Percentiles rank a stretch among this genome's conserved stretches.
Evolutionary conservation across 192 early-diverging fungal species (phyloP).

Genomic region (Linnemannia exigua): DNA sequence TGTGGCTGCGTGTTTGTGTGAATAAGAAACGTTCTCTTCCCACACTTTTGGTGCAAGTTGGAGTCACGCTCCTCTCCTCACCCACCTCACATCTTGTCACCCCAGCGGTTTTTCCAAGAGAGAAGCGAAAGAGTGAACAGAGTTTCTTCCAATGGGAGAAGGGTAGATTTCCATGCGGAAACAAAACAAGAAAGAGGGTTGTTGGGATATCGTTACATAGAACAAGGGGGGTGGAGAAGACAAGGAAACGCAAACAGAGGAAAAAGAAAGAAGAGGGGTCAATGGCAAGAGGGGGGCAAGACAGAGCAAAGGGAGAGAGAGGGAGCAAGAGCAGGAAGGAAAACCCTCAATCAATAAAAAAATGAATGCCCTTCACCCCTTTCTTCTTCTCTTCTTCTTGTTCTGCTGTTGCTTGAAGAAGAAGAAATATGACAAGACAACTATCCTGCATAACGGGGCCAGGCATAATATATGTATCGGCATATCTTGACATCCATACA

Average conservation of each 20-base stretch:
- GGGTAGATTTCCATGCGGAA: background rate
- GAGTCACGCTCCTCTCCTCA: background rate
- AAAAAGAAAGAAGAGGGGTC: background rate
- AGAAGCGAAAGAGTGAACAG: background rate
- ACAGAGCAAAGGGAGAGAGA: background rate
- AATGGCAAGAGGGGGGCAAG: background rate
- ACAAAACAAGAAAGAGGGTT: conserved; percentile 14
- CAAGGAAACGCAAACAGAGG: background rate
- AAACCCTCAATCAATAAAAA: background rate
- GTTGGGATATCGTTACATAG: background rate
- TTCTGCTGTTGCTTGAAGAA: too few species aligned
- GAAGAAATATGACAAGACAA: background rate
- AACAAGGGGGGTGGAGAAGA: background rate
- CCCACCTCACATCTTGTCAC: background rate
- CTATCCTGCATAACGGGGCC: background rate
- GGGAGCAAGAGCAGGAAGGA: background rate
- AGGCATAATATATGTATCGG: background rate
- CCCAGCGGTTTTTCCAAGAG: background rate
- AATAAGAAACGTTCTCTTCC: too few species aligned
- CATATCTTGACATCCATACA: too few species aligned
- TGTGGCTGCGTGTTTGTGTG: too few species aligned
- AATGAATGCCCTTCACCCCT: background rate
- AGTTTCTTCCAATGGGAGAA: background rate
- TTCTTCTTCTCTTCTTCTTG: too few species aligned
- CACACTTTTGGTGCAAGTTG: background rate